A percentile compares a stretch with the other conserved stretches of the same genome.
Conservation (phyloP, 1,284 basidiomycete genomes). For the Leccinum cinnamomeum region DNA sequence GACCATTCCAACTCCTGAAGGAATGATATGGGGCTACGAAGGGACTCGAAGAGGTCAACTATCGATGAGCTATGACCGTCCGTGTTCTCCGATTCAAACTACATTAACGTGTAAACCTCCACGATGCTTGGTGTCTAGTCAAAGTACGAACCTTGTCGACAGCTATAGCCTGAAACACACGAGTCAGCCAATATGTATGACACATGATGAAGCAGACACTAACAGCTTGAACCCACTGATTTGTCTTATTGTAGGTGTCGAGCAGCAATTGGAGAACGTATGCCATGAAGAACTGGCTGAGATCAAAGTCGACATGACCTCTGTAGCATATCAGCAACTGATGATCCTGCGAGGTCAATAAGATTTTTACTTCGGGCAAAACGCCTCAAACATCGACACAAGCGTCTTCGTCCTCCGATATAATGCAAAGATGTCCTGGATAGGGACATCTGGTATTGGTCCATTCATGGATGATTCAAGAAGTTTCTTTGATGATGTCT, state of each 20-base stretch:
- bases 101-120: conserved; percentile 13
- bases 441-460: conserved; percentile 74
- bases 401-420: conserved; percentile 77
- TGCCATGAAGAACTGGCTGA: conserved; percentile 80
- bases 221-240: conserved; percentile 91
- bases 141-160: conserved; percentile 72
- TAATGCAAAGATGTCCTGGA: conserved; percentile 86
- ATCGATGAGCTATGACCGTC: conserved; percentile 95
- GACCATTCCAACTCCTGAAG: conserved; percentile 91
- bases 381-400: conserved; percentile 77
- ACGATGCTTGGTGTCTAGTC: background rate
- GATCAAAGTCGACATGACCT: conserved; percentile 61
- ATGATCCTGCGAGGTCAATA: background rate
- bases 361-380: conserved; percentile 68
- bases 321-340: conserved; percentile 30
- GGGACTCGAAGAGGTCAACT: conserved; percentile 92
- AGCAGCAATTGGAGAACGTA: conserved; percentile 89
- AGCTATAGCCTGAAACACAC: conserved; percentile 64
- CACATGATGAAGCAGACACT: conserved; percentile 32
- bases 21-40: conserved; percentile 89
- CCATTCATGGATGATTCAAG: conserved; percentile 79
- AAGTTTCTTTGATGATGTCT: conserved; percentile 66
- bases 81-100: conserved; percentile 84
- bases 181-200: conserved; percentile 7
- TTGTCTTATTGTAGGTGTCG: conserved; percentile 89